phyloP scores from a whole-genome alignment of 2,329 filamentous ascomycete genomes.

The Dryadomyces sulphureus region DNA sequence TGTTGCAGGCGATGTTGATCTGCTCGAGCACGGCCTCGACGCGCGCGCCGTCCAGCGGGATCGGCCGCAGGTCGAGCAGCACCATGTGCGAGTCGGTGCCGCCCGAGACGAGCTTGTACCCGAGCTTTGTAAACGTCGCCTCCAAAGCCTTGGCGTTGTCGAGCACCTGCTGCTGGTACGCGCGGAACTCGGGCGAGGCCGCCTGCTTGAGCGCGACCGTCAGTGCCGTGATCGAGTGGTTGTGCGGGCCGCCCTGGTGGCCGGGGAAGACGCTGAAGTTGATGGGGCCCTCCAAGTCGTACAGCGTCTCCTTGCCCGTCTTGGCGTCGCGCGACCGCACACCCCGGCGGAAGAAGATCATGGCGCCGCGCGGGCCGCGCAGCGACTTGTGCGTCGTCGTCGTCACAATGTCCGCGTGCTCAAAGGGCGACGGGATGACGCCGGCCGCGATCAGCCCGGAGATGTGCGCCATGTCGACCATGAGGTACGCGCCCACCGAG shows the following conservation, averaged over 20 bases:
- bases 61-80: conserved; percentile 79
- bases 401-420: conserved; percentile 87
- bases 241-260: conserved; percentile 96
- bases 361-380: conserved; percentile 89
- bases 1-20: conserved; percentile 99
- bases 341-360: conserved; percentile 99
- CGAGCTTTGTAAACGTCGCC: conserved; percentile 67
- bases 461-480: conserved; percentile 98
- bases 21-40: conserved; percentile 93
- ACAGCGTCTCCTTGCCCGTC: conserved; percentile 76
- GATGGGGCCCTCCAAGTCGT: conserved; percentile 90
- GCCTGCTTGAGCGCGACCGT: conserved; percentile 93
- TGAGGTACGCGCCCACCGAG: conserved; percentile 81
- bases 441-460: conserved; percentile 86
- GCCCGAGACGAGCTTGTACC: conserved; percentile 88
- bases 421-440: conserved; percentile 88
- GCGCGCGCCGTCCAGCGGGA: conserved; percentile 79
- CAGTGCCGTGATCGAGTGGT: conserved; percentile 97
- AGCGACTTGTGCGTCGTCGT: conserved; percentile 99
- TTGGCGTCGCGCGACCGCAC: conserved; percentile 82
- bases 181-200: conserved; percentile 74
- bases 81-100: conserved; percentile 98
- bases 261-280: conserved; percentile 99
- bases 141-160: conserved; percentile 89
- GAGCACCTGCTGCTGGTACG: conserved; percentile 86